Conservation (phyloP, 768 basidiomycete genomes). For the Saitozyma podzolica region DNA sequence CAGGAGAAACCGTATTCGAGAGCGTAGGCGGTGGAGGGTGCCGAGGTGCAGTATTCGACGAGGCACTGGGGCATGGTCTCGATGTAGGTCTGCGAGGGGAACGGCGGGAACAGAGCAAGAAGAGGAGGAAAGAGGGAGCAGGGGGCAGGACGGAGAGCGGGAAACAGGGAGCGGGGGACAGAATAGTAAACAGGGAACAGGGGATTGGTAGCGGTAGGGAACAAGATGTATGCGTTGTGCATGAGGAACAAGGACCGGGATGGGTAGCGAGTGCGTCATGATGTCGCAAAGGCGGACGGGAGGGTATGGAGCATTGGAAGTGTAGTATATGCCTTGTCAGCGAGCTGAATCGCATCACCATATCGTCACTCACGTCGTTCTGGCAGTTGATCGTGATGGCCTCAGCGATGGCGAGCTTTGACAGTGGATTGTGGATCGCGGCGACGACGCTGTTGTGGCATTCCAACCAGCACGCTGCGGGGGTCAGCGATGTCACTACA, state of each 20-base stretch:
- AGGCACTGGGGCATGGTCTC: constrained; percentile 24
- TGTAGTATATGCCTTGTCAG: too few relatives aligned
- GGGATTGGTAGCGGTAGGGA: neutral
- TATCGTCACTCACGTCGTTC: constrained; percentile 11
- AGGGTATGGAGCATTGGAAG: neutral
- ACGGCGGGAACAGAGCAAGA: too few relatives aligned
- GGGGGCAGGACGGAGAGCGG: too few relatives aligned
- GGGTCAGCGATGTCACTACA: neutral
- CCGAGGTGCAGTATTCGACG: constrained; percentile 19
- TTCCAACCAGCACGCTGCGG: constrained; percentile 20
- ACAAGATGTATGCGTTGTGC: neutral
- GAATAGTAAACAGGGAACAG: too few relatives aligned
- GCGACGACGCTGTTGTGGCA: constrained; percentile 13
- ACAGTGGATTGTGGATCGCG: constrained; percentile 10
- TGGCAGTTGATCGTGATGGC: constrained; percentile 20
- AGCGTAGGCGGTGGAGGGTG: constrained; percentile 39
- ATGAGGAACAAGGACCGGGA: too few relatives aligned
- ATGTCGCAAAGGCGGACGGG: neutral
- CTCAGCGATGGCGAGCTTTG: constrained; percentile 3
- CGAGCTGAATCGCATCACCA: too few relatives aligned
- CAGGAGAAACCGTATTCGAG: constrained; percentile 26
- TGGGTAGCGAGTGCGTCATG: too few relatives aligned
- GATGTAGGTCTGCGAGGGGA: constrained; percentile 9
- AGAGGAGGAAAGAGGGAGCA: too few relatives aligned
- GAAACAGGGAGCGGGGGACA: too few relatives aligned